A percentile compares a stretch with the other conserved stretches of the same genome.
These are phyloP conservation scores for Gnomoniopsis sp. DNA, from an alignment of 2,329 filamentous ascomycete genomes.

Conservation along the genomic window DNA sequence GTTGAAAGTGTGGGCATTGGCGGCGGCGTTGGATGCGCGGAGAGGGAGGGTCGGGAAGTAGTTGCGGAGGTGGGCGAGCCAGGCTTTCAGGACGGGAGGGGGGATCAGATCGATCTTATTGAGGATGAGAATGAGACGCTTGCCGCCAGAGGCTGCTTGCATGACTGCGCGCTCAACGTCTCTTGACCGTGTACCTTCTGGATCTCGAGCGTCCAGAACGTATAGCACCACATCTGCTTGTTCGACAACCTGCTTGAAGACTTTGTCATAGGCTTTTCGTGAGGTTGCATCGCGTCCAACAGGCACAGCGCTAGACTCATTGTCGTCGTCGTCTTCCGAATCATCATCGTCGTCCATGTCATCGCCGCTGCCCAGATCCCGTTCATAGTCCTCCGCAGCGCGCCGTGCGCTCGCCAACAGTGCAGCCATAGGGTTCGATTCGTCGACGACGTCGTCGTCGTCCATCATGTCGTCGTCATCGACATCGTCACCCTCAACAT, in stretches of 20 bases:
- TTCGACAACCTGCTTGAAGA: slow-evolving; percentile 90
- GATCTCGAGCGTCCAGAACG: slow-evolving; percentile 88
- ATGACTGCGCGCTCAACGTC: slow-evolving; percentile 89
- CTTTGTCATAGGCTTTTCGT: slow-evolving; percentile 87
- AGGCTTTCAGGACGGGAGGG: slow-evolving; percentile 74
- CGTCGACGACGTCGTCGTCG: slow-evolving; percentile 57
- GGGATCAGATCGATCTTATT: slow-evolving; percentile 96
- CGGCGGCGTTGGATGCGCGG: slow-evolving; percentile 74
- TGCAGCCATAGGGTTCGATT: slow-evolving; percentile 87
- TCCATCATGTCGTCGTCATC: slow-evolving; percentile 46
- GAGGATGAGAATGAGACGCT: slow-evolving; percentile 84
- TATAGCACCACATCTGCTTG: slow-evolving; percentile 89
- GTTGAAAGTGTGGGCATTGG: slow-evolving; percentile 88
- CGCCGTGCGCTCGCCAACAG: slow-evolving; percentile 78
- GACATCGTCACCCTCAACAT: slow-evolving; percentile 41
- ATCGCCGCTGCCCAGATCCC: slow-evolving; percentile 58
- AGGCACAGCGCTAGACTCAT: slow-evolving; percentile 45
- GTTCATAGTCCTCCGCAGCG: slow-evolving; percentile 72
- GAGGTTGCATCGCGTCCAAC: slow-evolving; percentile 59
- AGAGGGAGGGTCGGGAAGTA: slow-evolving; percentile 91
- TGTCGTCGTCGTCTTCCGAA: slow-evolving; percentile 51
- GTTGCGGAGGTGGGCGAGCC: slow-evolving; percentile 79
- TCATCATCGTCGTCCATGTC: slow-evolving; percentile 41
- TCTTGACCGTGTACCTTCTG: slow-evolving; percentile 83
- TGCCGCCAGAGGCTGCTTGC: slow-evolving; percentile 78